Conservation (phyloP, 2,329 filamentous ascomycete genomes). For the Cercospora brassicicola region DNA sequence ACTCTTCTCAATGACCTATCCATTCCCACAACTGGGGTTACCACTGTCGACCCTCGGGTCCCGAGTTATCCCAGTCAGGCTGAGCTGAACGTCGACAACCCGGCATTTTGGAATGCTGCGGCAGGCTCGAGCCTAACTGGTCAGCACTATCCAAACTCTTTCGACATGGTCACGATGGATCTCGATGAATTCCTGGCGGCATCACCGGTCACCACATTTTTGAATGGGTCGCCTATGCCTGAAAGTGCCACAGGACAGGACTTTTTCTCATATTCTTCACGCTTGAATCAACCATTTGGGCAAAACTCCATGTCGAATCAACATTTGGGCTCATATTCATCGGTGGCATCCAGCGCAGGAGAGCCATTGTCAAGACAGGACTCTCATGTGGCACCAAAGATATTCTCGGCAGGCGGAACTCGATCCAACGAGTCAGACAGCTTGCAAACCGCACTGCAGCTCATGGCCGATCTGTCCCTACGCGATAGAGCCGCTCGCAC, state of each 20-base stretch:
- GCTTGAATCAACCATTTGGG: neutral
- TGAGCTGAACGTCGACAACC: neutral
- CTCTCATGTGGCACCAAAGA: neutral
- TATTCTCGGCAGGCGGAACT: neutral
- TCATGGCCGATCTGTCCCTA: neutral
- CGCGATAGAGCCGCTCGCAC: neutral
- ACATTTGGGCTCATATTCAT: neutral
- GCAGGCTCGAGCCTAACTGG: neutral
- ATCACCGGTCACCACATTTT: neutral
- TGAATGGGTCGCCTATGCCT: neutral
- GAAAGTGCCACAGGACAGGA: neutral
- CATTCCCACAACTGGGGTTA: neutral
- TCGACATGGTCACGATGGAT: neutral
- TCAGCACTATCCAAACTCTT: neutral
- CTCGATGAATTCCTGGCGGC: neutral
- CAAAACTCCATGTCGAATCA: neutral
- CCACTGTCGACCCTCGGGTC: neutral
- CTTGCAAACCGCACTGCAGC: neutral
- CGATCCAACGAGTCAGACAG: neutral
- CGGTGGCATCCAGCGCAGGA: neutral
- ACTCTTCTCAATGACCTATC: neutral
- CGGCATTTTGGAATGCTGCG: neutral
- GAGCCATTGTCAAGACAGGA: neutral
- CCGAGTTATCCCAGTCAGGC: neutral
- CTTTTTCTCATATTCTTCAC: neutral